Evolutionary conservation across 352 stramenopile species (phyloP).

Genomic region (Globisporangium barbulae): DNA sequence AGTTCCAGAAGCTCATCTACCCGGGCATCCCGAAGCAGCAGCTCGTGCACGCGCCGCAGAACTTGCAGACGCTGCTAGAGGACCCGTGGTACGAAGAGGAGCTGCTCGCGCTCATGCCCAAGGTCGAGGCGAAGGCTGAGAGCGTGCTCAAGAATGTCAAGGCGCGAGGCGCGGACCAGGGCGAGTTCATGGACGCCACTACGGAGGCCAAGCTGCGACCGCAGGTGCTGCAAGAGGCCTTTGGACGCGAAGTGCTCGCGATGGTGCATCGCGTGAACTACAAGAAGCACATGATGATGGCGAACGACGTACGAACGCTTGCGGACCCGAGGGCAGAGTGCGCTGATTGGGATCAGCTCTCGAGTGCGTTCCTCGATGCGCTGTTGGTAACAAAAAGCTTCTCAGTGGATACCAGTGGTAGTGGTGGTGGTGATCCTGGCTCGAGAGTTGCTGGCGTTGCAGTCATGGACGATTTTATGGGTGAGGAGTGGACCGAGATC

Average conservation of each 20-base stretch:
- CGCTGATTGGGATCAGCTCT: constrained; percentile 63
- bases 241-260: constrained; percentile 72
- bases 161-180: constrained; percentile 54
- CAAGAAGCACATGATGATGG: constrained; percentile 75
- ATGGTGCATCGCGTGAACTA: constrained; percentile 85
- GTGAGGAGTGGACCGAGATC: constrained; percentile 69
- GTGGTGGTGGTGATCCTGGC: background rate
- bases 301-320: constrained; percentile 55
- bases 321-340: constrained; percentile 56
- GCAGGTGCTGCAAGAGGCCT: constrained; percentile 82
- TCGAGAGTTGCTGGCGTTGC: constrained; percentile 28
- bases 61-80: constrained; percentile 64
- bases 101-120: constrained; percentile 76
- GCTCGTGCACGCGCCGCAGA: constrained; percentile 61
- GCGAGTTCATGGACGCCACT: constrained; percentile 72
- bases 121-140: constrained; percentile 68
- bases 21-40: constrained; percentile 71
- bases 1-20: constrained; percentile 81
- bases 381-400: constrained; percentile 19
- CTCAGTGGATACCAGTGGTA: background rate
- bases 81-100: constrained; percentile 83
- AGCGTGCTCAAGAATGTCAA: constrained; percentile 84
- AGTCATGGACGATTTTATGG: constrained; percentile 74
- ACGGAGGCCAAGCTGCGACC: constrained; percentile 69
- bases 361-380: constrained; percentile 44